Percentiles rank a stretch among this genome's conserved stretches.
Evolutionary conservation across 2,329 filamentous ascomycete genomes (phyloP).

Genomic region (Clarireedia homoeocarpa): DNA sequence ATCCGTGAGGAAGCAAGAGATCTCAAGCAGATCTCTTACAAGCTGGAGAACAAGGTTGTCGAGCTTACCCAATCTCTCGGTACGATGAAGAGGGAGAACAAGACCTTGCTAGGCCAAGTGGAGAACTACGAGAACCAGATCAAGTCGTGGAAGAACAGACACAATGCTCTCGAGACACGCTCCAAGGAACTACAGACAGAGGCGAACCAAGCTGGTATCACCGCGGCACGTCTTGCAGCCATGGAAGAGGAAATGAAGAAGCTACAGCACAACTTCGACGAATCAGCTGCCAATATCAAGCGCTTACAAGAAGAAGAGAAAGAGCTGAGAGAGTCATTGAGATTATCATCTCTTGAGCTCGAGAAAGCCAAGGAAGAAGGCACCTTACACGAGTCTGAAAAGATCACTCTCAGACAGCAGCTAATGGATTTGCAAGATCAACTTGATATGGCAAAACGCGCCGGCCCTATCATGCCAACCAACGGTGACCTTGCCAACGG

Average conservation of each 20-base stretch:
- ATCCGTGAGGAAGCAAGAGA: conserved; percentile 93
- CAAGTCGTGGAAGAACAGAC: conserved; percentile 89
- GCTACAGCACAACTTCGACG: conserved; percentile 80
- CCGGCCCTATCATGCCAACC: conserved; percentile 50
- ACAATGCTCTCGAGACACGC: conserved; percentile 80
- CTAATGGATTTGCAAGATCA: conserved; percentile 87
- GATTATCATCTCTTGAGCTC: conserved; percentile 70
- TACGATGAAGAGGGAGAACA: conserved; percentile 91
- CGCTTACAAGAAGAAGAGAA: conserved; percentile 92
- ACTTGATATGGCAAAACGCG: conserved; percentile 74
- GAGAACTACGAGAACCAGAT: conserved; percentile 95
- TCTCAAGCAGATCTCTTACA: conserved; percentile 98
- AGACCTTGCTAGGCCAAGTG: conserved; percentile 75
- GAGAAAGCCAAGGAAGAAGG: conserved; percentile 70
- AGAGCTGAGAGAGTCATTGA: conserved; percentile 73
- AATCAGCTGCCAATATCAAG: conserved; percentile 85
- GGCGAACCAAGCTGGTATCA: conserved; percentile 95
- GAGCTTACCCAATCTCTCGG: conserved; percentile 92
- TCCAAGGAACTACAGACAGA: conserved; percentile 93
- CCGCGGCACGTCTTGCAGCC: conserved; percentile 77
- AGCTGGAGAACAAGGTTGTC: conserved; percentile 98
- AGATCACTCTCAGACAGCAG: conserved; percentile 76
- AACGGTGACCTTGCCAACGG: conserved; percentile 66
- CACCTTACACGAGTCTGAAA: conserved; percentile 74
- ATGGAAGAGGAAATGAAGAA: conserved; percentile 96